Base-by-base conservation (phyloP, 2,329 filamentous ascomycete species). In the Fusarium citri region DNA sequence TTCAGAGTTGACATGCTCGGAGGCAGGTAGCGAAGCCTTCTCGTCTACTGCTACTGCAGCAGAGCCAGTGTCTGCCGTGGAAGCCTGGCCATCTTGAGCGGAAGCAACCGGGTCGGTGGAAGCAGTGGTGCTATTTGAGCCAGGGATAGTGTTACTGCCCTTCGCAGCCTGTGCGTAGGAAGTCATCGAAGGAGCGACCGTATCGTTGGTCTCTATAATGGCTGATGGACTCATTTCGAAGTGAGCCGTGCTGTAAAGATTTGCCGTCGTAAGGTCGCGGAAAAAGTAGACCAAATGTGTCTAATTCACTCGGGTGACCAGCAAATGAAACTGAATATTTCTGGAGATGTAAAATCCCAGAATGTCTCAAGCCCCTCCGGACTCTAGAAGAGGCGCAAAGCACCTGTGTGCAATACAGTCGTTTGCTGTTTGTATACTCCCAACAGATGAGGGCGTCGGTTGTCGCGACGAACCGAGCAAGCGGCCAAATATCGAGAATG, bases 161-260 rank as follows among this genome's bases (percentile, higher is more conserved):
- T 96, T 96, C 64, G 95, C 95, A 78, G 95, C 95, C 86, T 97
- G 94, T 76, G 95, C 95, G 81, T 98, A 98, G 64, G 95, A 98
- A 79, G 98, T 97, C 34, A 88, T 85, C 66, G 88, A 85, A 68
- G 87, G 75, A 62, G 80, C 80, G 70, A 86, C 86, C 87, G 88
- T 89, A 64, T 80, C 76, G 72, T 71, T 75, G 59, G 72, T 73
- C 59, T 72, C 74, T 53, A 72, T 61, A 56, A 72, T 67, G 43
- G 72, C 71, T 71, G 74, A 69, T 62, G 74, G 73, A 64, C 72
- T 72, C 74, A 78, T 74, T 71, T 72, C 68, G 76, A 74, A 49
- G 59, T 58, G 56, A 68, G 64, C 61, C 59, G 64, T 65, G 59
- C 58, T 66, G 45, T 47, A 62, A 47, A 67, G 67, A 62, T 58